Evolutionary conservation across 208 protist species (phyloP), one percentile per base, ranked within the genome.

Genomic region (Angomonas ambiguus): DNA sequence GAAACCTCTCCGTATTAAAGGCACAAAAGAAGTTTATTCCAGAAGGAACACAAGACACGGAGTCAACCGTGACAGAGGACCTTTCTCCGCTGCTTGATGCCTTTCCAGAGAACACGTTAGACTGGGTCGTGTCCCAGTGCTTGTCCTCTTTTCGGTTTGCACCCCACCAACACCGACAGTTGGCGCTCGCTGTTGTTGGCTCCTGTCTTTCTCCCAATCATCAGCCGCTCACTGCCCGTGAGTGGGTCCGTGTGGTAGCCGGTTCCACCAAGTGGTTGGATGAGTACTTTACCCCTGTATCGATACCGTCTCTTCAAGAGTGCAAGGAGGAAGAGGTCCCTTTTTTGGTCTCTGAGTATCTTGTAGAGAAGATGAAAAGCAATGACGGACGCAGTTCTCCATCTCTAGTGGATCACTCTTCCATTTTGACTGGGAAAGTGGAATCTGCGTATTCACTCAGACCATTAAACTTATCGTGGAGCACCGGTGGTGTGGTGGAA

Each of bases 391-490:
- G n/a, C n/a, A n/a, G n/a, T n/a, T n/a, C n/a, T n/a, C n/a, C n/a
- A n/a, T n/a, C n/a, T n/a, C n/a, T n/a, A n/a, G n/a, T n/a, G n/a
- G n/a, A n/a, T n/a, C 38, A 8, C 16, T n/a, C 38, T 8, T 8
- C 16, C 35, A 45, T 93, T 6, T 65, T 94, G 8, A 65, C 81
- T 0, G 88, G 83, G 30, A 69, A 61, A 24, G 76, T 90, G 18
- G 69, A 85, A 22, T 70, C 82, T 2, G 55, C 67, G 2, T 94
- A 94, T 55, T 53, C 76, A 10, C 74, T 88, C 18, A n/a, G 71
- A 25, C 83, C 88, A 31, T 67, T 92, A 6, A 91, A 85, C 65
- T 83, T 87, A 65, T 69, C 64, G 2, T 94, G 88, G 83, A 78
- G 83, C 64, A 82, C 74, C 0, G 76, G 65, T 28, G 78, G 74